Evolutionary conservation across 2,329 filamentous ascomycete genomes (phyloP), one percentile per base, ranked within the genome.

Genomic region (Graphiopsis chlorocephala): DNA sequence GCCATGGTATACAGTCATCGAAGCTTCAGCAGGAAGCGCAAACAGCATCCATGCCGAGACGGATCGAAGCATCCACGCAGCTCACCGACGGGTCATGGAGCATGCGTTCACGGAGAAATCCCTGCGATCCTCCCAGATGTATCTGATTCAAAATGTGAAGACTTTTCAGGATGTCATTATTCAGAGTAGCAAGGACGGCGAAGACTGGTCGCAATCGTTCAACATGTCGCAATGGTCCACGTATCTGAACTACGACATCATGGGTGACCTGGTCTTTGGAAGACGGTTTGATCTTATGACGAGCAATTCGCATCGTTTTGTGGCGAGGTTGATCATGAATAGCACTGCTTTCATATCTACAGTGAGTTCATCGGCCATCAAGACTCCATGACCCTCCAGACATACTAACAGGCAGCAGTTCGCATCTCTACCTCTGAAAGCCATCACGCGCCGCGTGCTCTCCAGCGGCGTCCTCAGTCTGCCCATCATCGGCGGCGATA

Each of bases 221-320:
- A 68, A 72, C 25, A 68, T 72, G 65, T 67, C 69, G 14, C 52
- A 61, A 17, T 70, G 69, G 69, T 69, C 64, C 63, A 71, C 79
- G 65, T 82, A 77, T 73, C 70, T 84, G 42, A 77, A 80, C 12
- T 81, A 84, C 66, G 83, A 85, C 64, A 79, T 84, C 63, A 84
- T 85, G 78, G 81, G 80, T 8, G 81, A 83, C 64, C 70, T 82
- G 20, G 77, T 77, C 25, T 79, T 81, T 68, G 79, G 79, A 2
- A 64, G 67, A 15, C 28, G 53, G 2, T 57, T 57, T 11, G 33
- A 33, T 38, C 28, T 57, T n/a, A 57, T 57, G 53, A 57, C 53
- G 12, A 33, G 29, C 28, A 31, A 38, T 57, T 31, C 53, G 15
- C 53, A 57, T 38, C 53, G 53, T 31, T 57, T 38, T 6, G 53